Evolutionary conservation across 2,329 filamentous ascomycete species (phyloP).

Genomic region (Helotiales sp.): DNA sequence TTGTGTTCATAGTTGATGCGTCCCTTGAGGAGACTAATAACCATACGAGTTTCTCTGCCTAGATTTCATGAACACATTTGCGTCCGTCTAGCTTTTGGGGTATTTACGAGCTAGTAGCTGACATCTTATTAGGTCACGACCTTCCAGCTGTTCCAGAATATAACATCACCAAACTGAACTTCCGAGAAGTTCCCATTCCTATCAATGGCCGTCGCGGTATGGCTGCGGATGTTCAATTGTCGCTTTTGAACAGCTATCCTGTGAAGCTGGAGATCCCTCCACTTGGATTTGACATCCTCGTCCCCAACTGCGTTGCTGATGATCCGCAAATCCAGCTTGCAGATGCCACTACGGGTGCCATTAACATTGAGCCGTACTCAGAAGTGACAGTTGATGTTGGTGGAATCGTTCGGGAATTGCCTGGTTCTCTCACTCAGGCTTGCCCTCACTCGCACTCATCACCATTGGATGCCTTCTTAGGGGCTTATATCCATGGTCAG

Average conservation of each 20-base stretch:
- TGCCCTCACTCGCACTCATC: slow-evolving; percentile 80
- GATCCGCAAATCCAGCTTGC: slow-evolving; percentile 79
- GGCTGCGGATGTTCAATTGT: slow-evolving; percentile 75
- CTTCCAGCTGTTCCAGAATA: slow-evolving; percentile 79
- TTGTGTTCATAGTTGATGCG: slow-evolving; percentile 11
- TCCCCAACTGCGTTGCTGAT: slow-evolving; percentile 73
- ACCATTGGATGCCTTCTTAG: slow-evolving; percentile 79
- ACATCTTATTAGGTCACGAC: slow-evolving; percentile 52
- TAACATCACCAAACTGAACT: slow-evolving; percentile 77
- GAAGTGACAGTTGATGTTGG: slow-evolving; percentile 69
- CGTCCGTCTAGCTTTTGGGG: too few species aligned
- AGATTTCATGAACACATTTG: background rate
- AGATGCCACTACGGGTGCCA: slow-evolving; percentile 65
- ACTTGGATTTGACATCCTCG: slow-evolving; percentile 80
- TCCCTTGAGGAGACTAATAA: slow-evolving; percentile 1
- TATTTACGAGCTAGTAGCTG: slow-evolving; percentile 19
- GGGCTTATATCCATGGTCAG: slow-evolving; percentile 78
- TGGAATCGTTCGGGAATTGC: slow-evolving; percentile 71
- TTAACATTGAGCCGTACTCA: slow-evolving; percentile 67
- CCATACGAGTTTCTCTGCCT: slow-evolving; percentile 18
- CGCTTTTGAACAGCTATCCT: slow-evolving; percentile 74
- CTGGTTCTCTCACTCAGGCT: slow-evolving; percentile 66
- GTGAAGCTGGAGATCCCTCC: slow-evolving; percentile 74
- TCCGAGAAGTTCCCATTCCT: slow-evolving; percentile 67
- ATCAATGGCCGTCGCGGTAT: slow-evolving; percentile 57